Evolutionary conservation across 176 grass and related monocot species (phyloP).

Genomic region (Chloris gayana): DNA sequence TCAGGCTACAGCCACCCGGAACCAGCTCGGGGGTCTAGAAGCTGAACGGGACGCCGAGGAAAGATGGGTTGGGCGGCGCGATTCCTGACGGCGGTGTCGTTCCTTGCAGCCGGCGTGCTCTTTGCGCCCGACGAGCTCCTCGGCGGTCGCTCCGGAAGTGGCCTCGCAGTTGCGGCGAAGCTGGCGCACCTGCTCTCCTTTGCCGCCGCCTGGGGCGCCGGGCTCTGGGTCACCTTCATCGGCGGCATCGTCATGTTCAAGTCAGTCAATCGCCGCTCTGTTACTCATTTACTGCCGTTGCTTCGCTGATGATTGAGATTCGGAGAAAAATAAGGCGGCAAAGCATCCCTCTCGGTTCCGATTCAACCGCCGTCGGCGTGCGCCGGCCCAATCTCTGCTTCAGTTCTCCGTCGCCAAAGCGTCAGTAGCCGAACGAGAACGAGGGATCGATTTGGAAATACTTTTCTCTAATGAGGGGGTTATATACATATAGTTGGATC

Average conservation of each 20-base stretch:
- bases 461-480: neutral
- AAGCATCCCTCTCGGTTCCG: too few relatives aligned
- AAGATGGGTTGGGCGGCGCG: conserved; percentile 74
- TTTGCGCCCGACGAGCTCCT: conserved; percentile 69
- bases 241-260: conserved; percentile 91
- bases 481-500: neutral
- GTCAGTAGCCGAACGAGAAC: neutral
- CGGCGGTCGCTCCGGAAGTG: conserved; percentile 24
- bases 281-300: neutral
- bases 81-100: conserved; percentile 69
- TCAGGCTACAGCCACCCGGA: too few relatives aligned
- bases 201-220: conserved; percentile 70
- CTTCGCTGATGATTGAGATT: neutral
- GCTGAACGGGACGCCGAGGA: too few relatives aligned
- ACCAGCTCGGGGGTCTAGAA: too few relatives aligned
- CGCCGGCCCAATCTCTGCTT: neutral
- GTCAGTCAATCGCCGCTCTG: conserved; percentile 4
- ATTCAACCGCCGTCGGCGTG: neutral
- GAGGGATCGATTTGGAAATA: neutral
- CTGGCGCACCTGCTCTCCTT: conserved; percentile 78
- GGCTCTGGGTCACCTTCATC: conserved; percentile 92
- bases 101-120: conserved; percentile 63
- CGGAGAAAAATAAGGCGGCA: too few relatives aligned
- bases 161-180: conserved; percentile 54
- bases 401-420: neutral